Conservation (phyloP, 345 rosid species). For the Ricinus communis region DNA sequence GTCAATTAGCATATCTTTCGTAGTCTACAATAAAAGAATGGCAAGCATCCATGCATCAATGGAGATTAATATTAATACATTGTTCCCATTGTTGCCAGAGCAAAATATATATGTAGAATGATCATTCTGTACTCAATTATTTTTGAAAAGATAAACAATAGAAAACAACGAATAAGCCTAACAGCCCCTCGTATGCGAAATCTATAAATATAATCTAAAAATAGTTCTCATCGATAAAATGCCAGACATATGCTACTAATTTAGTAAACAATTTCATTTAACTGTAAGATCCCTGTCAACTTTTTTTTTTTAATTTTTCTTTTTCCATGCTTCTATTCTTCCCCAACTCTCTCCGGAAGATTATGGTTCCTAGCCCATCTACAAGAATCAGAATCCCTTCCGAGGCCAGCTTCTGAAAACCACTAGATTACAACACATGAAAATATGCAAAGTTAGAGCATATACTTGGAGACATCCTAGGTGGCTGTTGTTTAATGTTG, state of each 20-base stretch:
- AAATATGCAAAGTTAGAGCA: constrained; percentile 32
- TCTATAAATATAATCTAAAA: no score
- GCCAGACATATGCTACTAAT: constrained; percentile 15
- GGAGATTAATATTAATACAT: no score
- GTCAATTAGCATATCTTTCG: no score
- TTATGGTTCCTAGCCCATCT: constrained; percentile 16
- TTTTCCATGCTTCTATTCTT: not conserved
- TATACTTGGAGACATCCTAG: constrained; percentile 26
- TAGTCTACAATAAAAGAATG: no score
- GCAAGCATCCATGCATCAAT: no score
- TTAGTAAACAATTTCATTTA: not conserved
- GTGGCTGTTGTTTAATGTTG: constrained; percentile 20
- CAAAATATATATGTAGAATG: no score
- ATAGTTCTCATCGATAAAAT: not conserved
- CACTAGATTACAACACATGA: not conserved
- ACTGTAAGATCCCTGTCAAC: not conserved
- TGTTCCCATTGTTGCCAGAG: no score
- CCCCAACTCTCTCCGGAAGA: constrained; percentile 13
- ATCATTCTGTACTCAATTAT: no score
- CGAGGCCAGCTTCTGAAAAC: not conserved
- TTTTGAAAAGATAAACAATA: no score
- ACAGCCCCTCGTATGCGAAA: no score
- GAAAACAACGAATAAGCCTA: no score
- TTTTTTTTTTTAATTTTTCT: not conserved
- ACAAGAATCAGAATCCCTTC: constrained; percentile 30